phyloP scores from a whole-genome alignment of 495 filamentous ascomycete species.

The Trichocladium uniseriatum region DNA sequence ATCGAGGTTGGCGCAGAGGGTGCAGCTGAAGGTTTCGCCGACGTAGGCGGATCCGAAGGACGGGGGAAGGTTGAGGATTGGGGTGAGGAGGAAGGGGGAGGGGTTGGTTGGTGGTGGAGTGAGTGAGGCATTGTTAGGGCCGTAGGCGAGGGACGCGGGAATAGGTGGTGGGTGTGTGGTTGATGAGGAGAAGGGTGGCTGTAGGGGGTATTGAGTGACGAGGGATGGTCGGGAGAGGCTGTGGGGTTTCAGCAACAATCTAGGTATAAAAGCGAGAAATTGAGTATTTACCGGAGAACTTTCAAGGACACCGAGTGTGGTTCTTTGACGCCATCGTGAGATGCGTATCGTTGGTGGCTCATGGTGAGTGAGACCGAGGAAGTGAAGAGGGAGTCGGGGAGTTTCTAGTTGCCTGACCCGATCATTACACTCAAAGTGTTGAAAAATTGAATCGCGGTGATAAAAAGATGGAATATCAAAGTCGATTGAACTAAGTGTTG shows the following conservation, averaged over 20 bases:
- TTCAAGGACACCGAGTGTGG: slow-evolving; percentile 83
- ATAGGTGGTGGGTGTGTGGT: slow-evolving; percentile 21
- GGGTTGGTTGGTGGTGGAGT: slow-evolving; percentile 26
- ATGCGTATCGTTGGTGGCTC: slow-evolving; percentile 44
- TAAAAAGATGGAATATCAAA: too few relatives aligned
- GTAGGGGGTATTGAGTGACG: slow-evolving; percentile 41
- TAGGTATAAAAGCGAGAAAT: too few relatives aligned
- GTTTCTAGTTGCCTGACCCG: too few relatives aligned
- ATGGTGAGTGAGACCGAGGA: slow-evolving; percentile 16
- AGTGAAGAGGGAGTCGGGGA: too few relatives aligned
- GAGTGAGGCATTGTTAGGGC: not conserved
- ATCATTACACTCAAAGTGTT: too few relatives aligned
- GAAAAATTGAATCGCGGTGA: too few relatives aligned
- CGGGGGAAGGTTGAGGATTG: slow-evolving; percentile 77
- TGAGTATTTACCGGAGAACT: slow-evolving; percentile 64
- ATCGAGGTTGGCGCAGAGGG: slow-evolving; percentile 90
- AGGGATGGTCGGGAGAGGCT: slow-evolving; percentile 48
- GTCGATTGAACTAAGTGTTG: too few relatives aligned
- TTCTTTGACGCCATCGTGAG: slow-evolving; percentile 57
- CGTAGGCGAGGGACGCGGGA: slow-evolving; percentile 40
- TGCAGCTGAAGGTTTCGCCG: slow-evolving; percentile 90
- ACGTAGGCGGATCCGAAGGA: slow-evolving; percentile 92
- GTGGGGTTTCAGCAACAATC: not conserved
- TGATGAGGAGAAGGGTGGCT: slow-evolving; percentile 19
- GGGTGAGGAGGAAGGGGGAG: slow-evolving; percentile 39